phyloP scores from a whole-genome alignment of 768 basidiomycete genomes.

The Coprinellus aureogranulatus region DNA sequence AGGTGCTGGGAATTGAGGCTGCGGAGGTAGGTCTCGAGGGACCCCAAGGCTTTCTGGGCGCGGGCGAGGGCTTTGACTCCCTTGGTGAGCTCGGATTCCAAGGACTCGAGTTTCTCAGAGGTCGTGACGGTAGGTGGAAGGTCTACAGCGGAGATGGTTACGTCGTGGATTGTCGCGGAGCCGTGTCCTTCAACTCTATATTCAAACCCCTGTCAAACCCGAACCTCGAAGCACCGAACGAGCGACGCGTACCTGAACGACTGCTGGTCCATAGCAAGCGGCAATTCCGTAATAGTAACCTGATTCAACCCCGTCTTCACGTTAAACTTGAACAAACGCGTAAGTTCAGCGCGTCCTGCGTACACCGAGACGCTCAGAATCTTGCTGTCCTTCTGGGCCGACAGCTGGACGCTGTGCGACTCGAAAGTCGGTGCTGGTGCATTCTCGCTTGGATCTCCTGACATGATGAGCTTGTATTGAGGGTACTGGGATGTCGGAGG shows the following conservation, averaged over 20 bases:
- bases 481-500: too few relatives aligned
- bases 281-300: slow-evolving; percentile 38
- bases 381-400: slow-evolving; percentile 30
- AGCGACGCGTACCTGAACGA: slow-evolving; percentile 39
- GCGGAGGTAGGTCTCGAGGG: slow-evolving; percentile 34
- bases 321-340: slow-evolving; percentile 36
- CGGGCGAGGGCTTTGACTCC: slow-evolving; percentile 30
- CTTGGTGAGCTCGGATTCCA: slow-evolving; percentile 23
- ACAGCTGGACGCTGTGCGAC: slow-evolving; percentile 28
- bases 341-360: slow-evolving; percentile 40
- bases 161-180: slow-evolving; percentile 46
- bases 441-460: too few relatives aligned
- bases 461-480: too few relatives aligned
- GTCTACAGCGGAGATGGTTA: slow-evolving; percentile 28
- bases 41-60: slow-evolving; percentile 22
- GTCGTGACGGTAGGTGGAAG: slow-evolving; percentile 17
- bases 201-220: background rate
- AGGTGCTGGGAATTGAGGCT: slow-evolving; percentile 33
- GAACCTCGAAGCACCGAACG: background rate
- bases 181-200: slow-evolving; percentile 44
- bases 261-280: slow-evolving; percentile 34
- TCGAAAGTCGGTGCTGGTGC: slow-evolving; percentile 16
- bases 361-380: slow-evolving; percentile 41
- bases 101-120: slow-evolving; percentile 24
- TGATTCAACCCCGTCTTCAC: slow-evolving; percentile 41